Evolutionary conservation across 1,139 yeast species (phyloP).

Genomic region (Blastobotrys ciferrii): DNA sequence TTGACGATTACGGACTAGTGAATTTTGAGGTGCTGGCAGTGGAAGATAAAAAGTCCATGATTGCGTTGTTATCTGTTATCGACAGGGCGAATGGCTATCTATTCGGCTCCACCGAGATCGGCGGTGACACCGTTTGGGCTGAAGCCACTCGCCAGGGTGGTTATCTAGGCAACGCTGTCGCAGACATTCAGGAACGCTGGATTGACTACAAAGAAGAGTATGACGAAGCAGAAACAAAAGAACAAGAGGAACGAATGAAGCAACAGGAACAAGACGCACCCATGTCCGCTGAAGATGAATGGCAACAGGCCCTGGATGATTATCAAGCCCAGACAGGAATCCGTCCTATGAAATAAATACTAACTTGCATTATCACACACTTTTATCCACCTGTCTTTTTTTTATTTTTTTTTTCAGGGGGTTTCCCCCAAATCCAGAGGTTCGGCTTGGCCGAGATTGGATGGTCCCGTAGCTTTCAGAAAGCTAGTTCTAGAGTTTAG

Average conservation of each 20-base stretch:
- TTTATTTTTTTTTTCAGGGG: too few species aligned
- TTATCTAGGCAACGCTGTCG: slow-evolving; percentile 43
- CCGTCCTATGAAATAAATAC: slow-evolving; percentile 11
- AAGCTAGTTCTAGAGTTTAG: too few species aligned
- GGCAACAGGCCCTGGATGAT: slow-evolving; percentile 63
- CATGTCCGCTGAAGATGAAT: slow-evolving; percentile 62
- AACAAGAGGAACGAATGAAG: slow-evolving; percentile 42
- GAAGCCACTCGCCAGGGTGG: slow-evolving; percentile 87
- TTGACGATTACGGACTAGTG: slow-evolving; percentile 83
- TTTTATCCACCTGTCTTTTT: too few species aligned
- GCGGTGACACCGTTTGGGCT: slow-evolving; percentile 95
- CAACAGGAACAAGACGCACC: slow-evolving; percentile 23
- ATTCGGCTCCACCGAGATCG: slow-evolving; percentile 88
- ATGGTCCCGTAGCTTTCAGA: too few species aligned
- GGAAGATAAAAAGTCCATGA: slow-evolving; percentile 92
- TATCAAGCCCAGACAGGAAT: slow-evolving; percentile 49
- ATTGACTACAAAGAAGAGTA: slow-evolving; percentile 76
- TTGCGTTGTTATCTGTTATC: slow-evolving; percentile 65
- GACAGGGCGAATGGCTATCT: slow-evolving; percentile 94
- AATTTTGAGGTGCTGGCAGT: slow-evolving; percentile 86
- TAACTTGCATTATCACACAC: background rate
- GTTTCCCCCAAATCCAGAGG: too few species aligned
- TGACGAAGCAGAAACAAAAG: slow-evolving; percentile 60
- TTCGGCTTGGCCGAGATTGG: too few species aligned
- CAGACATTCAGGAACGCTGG: slow-evolving; percentile 95